Conservation (phyloP, 192 early-diverging fungal genomes). For the Coemansia sp. region DNA sequence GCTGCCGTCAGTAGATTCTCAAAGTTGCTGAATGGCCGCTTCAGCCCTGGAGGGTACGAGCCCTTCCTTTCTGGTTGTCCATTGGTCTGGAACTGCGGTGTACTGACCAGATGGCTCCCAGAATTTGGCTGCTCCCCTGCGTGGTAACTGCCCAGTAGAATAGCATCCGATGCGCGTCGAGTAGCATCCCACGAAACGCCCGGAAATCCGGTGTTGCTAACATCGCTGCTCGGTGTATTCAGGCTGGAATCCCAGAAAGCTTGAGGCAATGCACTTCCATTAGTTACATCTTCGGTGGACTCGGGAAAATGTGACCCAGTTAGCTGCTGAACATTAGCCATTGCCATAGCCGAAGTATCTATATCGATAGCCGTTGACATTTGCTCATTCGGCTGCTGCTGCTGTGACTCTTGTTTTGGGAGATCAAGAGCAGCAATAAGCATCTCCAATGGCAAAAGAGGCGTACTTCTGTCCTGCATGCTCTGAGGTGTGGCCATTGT, state of each 20-base stretch:
- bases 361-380: slow-evolving; percentile 4
- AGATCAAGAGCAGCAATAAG: slow-evolving; percentile 49
- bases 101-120: not conserved
- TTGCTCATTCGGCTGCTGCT: not conserved
- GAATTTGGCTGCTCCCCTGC: slow-evolving; percentile 12
- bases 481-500: slow-evolving; percentile 38
- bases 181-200: slow-evolving; percentile 9
- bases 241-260: slow-evolving; percentile 10
- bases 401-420: slow-evolving; percentile 21
- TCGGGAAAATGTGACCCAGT: not conserved
- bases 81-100: slow-evolving; percentile 1
- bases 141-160: slow-evolving; percentile 24
- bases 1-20: slow-evolving; percentile 41
- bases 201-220: not conserved
- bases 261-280: not conserved
- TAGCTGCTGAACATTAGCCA: not conserved
- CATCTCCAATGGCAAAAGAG: slow-evolving; percentile 48
- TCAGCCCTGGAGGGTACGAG: slow-evolving; percentile 34
- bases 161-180: slow-evolving; percentile 21
- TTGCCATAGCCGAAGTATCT: not conserved
- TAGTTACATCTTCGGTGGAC: too few relatives aligned
- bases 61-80: slow-evolving; percentile 13
- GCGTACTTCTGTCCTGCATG: slow-evolving; percentile 21
- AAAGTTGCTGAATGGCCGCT: slow-evolving; percentile 46
- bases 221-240: not conserved